phyloP scores from a whole-genome alignment of 78 protist species.

The Dictyostelium brefeldianum region DNA sequence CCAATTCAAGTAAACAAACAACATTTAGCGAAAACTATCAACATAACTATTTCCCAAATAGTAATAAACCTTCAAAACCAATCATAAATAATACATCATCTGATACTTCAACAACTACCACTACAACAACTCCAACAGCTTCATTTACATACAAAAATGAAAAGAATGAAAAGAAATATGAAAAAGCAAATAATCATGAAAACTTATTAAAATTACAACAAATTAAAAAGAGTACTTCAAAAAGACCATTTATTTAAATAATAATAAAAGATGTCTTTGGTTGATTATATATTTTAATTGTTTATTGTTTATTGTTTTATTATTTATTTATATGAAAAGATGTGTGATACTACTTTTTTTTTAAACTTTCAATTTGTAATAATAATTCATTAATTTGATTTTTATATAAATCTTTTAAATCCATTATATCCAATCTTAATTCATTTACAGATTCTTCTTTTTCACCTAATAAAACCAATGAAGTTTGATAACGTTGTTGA shows the following conservation, averaged over 20 bases:
- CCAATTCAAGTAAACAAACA: neutral
- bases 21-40: neutral
- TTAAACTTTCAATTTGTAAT: conserved; percentile 52
- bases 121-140: neutral
- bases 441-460: conserved; percentile 80
- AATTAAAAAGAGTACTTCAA: conserved; percentile 30
- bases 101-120: neutral
- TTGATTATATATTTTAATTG: too few relatives aligned
- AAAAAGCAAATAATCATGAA: conserved; percentile 39
- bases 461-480: conserved; percentile 78
- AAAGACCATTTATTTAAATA: conserved; percentile 61
- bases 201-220: conserved; percentile 29
- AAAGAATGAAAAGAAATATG: conserved; percentile 5
- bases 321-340: too few relatives aligned
- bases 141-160: neutral
- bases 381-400: conserved; percentile 65
- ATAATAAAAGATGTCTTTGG: neutral
- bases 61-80: neutral
- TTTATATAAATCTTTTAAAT: conserved; percentile 78
- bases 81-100: neutral
- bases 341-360: conserved; percentile 6
- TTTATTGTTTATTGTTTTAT: neutral
- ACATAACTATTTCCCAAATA: neutral
- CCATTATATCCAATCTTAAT: conserved; percentile 64
- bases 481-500: conserved; percentile 46